Percentiles rank a stretch among this genome's conserved stretches.
phyloP scores from a whole-genome alignment of 2,329 filamentous ascomycete species.

The Cladosporium halotolerans region DNA sequence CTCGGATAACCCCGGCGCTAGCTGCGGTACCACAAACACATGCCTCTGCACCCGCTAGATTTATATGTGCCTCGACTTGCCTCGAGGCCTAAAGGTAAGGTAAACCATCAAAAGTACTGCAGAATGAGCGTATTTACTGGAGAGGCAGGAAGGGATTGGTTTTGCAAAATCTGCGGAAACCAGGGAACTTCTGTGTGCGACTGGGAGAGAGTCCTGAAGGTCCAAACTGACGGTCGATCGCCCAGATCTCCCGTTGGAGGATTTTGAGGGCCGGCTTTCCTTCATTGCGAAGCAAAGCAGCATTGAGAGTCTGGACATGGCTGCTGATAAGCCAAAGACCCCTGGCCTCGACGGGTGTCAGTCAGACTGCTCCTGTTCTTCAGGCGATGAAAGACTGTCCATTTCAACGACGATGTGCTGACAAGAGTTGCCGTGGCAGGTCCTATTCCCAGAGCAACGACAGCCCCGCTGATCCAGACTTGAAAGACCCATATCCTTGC shows the following conservation, averaged over 20 bases:
- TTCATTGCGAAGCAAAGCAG: conserved; percentile 35
- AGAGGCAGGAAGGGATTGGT: conserved; percentile 34
- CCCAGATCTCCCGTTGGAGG: conserved; percentile 32
- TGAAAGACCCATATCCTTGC: conserved; percentile 43
- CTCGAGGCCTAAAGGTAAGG: too few relatives aligned
- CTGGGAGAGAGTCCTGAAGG: conserved; percentile 25
- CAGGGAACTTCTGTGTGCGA: conserved; percentile 34
- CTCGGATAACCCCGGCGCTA: too few relatives aligned
- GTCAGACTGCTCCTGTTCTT: not conserved
- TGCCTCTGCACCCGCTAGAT: too few relatives aligned
- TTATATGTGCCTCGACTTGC: too few relatives aligned
- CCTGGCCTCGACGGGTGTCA: conserved; percentile 32
- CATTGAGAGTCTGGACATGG: conserved; percentile 31
- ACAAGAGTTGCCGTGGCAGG: conserved; percentile 42
- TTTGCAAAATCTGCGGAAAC: conserved; percentile 33
- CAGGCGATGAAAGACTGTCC: conserved; percentile 24
- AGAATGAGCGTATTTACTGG: too few relatives aligned
- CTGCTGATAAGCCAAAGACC: conserved; percentile 40
- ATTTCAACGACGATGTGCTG: conserved; percentile 29
- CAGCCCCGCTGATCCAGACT: conserved; percentile 40
- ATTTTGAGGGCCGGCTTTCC: conserved; percentile 42
- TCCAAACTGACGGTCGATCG: conserved; percentile 24
- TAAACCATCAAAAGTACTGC: too few relatives aligned
- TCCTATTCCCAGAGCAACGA: conserved; percentile 39
- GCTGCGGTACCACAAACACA: too few relatives aligned